Conservation (phyloP, 1,284 basidiomycete genomes). For the Peniophora sp. region DNA sequence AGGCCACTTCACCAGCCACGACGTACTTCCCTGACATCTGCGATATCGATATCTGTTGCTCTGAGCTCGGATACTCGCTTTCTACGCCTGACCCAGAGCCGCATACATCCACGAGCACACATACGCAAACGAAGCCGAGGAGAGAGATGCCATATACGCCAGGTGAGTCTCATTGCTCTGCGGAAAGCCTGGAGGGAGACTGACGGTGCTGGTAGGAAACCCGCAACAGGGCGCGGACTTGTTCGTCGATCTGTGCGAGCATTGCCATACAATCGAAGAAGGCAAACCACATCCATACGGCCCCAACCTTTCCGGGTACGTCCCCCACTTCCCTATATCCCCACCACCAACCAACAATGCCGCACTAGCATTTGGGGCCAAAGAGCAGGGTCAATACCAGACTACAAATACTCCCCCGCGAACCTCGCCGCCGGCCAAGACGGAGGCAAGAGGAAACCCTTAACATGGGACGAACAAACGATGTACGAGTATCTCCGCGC, state of each 20-base stretch:
- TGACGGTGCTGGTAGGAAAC: background rate
- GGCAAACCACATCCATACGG: background rate
- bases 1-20: too few relatives aligned
- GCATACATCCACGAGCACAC: too few relatives aligned
- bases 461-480: slow-evolving; percentile 2
- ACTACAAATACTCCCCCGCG: background rate
- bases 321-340: background rate
- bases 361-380: background rate
- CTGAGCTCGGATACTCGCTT: too few relatives aligned
- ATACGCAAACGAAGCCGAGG: background rate
- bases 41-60: too few relatives aligned
- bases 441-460: too few relatives aligned
- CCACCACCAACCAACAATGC: background rate
- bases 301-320: slow-evolving; percentile 1
- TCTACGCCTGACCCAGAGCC: too few relatives aligned
- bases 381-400: background rate
- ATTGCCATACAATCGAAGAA: background rate
- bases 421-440: background rate
- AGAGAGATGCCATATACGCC: background rate
- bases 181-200: background rate
- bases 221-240: background rate
- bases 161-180: background rate
- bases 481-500: background rate
- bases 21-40: too few relatives aligned
- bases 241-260: background rate